phyloP scores from a whole-genome alignment of 1,139 yeast genomes.

The Scheffersomyces quercinus region DNA sequence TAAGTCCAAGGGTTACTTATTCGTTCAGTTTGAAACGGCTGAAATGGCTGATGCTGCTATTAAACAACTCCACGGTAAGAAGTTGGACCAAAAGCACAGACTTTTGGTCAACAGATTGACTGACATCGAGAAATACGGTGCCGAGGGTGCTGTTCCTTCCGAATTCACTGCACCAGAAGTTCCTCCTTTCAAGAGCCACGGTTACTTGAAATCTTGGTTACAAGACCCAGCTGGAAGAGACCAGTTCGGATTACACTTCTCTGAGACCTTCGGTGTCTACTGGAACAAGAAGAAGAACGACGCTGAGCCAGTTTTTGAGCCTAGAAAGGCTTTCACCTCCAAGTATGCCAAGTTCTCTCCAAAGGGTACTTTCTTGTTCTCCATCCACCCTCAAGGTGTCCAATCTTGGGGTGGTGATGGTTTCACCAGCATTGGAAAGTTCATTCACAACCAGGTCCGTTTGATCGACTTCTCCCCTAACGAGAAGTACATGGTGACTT shows the following conservation, averaged over 20 bases:
- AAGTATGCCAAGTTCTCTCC: slow-evolving; percentile 91
- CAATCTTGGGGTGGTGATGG: slow-evolving; percentile 95
- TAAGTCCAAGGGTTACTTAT: slow-evolving; percentile 82
- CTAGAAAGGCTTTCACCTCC: slow-evolving; percentile 83
- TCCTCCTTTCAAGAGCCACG: slow-evolving; percentile 71
- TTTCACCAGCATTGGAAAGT: slow-evolving; percentile 73
- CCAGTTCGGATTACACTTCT: slow-evolving; percentile 79
- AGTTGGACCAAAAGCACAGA: slow-evolving; percentile 91
- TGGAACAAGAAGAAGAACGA: slow-evolving; percentile 82
- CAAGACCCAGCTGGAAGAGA: slow-evolving; percentile 89
- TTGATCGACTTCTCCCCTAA: slow-evolving; percentile 90
- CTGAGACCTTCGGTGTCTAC: slow-evolving; percentile 78
- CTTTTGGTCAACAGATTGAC: slow-evolving; percentile 78
- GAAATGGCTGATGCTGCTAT: slow-evolving; percentile 78
- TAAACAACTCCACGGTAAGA: slow-evolving; percentile 79
- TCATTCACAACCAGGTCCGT: slow-evolving; percentile 87
- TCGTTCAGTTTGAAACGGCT: slow-evolving; percentile 74
- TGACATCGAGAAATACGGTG: slow-evolving; percentile 82
- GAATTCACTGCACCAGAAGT: slow-evolving; percentile 71
- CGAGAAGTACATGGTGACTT: slow-evolving; percentile 87
- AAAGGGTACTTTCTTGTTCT: slow-evolving; percentile 83
- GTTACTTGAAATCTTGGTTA: slow-evolving; percentile 87
- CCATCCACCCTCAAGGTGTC: slow-evolving; percentile 93
- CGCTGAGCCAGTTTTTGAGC: slow-evolving; percentile 77
- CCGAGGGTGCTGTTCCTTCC: slow-evolving; percentile 61